Conservation (phyloP, 164 flowering plant species). For the Piper longum region DNA sequence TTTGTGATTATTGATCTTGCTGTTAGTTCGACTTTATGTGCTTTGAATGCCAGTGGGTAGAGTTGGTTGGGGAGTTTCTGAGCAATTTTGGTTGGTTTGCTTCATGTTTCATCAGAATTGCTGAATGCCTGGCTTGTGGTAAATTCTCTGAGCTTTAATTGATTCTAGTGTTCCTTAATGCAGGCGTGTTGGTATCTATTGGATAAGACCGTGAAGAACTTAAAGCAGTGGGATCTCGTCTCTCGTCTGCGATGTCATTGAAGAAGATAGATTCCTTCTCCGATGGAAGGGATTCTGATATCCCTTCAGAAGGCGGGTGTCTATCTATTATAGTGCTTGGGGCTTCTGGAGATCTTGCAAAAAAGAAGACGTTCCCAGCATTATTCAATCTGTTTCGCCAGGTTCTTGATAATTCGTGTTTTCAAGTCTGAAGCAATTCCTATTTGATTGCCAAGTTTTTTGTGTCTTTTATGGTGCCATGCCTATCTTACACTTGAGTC, state of each 20-base stretch:
- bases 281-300: constrained; percentile 15
- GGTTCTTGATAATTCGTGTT: constrained; percentile 24
- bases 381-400: constrained; percentile 78
- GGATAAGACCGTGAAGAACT: too few species aligned
- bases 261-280: background rate
- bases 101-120: background rate
- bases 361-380: constrained; percentile 99
- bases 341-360: constrained; percentile 99
- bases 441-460: background rate
- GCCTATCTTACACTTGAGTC: background rate
- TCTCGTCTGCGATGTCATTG: background rate
- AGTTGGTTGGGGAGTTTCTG: too few species aligned
- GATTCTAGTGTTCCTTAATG: too few species aligned
- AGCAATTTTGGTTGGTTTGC: too few species aligned
- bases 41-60: too few species aligned
- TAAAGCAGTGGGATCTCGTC: background rate
- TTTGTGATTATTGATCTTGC: too few species aligned
- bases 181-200: background rate
- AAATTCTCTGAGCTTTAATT: background rate
- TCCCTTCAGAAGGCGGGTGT: constrained; percentile 53
- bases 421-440: background rate
- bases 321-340: constrained; percentile 87
- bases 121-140: background rate
- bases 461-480: too few species aligned
- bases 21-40: too few species aligned